Evolutionary conservation across 805 yeast species (phyloP).

Genomic region (Yamadazyma philogaea): DNA sequence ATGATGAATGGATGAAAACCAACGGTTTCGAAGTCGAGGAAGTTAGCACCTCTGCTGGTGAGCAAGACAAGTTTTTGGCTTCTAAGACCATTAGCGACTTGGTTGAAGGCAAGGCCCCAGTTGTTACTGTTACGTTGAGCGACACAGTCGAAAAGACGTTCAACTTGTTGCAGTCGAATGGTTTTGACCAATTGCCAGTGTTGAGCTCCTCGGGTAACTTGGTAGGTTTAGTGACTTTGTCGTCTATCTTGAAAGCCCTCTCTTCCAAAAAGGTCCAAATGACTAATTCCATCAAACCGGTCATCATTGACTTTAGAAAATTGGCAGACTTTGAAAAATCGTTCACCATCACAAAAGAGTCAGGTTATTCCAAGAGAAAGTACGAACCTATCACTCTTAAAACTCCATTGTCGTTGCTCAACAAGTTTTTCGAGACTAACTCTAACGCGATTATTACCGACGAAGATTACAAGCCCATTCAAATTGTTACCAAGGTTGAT

Average conservation of each 20-base stretch:
- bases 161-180: conserved; percentile 66
- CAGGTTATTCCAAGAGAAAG: conserved; percentile 58
- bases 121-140: conserved; percentile 62
- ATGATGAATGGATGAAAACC: conserved; percentile 85
- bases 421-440: conserved; percentile 78
- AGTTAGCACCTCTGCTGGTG: conserved; percentile 36
- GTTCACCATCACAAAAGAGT: conserved; percentile 54
- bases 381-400: conserved; percentile 64
- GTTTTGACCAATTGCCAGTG: conserved; percentile 85
- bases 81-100: conserved; percentile 59
- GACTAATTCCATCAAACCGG: conserved; percentile 53
- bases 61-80: conserved; percentile 41
- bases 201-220: conserved; percentile 57
- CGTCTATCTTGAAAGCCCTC: conserved; percentile 63
- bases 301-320: conserved; percentile 72
- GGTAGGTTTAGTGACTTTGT: conserved; percentile 73
- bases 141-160: conserved; percentile 65
- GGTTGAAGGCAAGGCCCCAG: conserved; percentile 65
- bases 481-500: conserved; percentile 83
- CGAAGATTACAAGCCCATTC: conserved; percentile 64
- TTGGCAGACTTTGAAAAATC: conserved; percentile 65
- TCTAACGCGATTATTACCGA: conserved; percentile 83
- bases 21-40: conserved; percentile 66
- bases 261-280: conserved; percentile 58
- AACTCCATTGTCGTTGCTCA: conserved; percentile 65